Evolutionary conservation across 2,329 filamentous ascomycete species (phyloP).

Genomic region (Colletotrichum phormii): DNA sequence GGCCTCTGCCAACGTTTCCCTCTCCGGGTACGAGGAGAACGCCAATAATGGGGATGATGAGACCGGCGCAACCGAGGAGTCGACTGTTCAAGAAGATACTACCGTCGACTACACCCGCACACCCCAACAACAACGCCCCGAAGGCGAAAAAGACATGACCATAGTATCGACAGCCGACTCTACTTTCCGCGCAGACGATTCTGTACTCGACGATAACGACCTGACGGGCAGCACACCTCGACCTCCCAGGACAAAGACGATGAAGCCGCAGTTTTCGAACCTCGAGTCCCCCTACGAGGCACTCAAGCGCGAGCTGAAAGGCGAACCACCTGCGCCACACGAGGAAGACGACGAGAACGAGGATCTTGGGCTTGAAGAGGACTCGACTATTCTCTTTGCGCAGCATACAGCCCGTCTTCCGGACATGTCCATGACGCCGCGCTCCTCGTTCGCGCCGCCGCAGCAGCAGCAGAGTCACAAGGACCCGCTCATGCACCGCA

Average conservation of each 20-base stretch:
- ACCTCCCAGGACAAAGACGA: constrained; percentile 62
- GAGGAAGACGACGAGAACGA: constrained; percentile 50
- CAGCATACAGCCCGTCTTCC: constrained; percentile 67
- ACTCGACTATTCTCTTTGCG: constrained; percentile 62
- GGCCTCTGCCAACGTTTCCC: constrained; percentile 94
- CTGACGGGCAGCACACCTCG: constrained; percentile 77
- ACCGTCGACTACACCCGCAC: constrained; percentile 51
- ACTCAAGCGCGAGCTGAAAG: constrained; percentile 74
- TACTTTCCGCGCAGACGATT: constrained; percentile 66
- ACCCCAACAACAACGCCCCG: constrained; percentile 42
- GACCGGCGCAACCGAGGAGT: constrained; percentile 61
- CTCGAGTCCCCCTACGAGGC: constrained; percentile 83
- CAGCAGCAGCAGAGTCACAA: constrained; percentile 59
- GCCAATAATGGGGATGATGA: constrained; percentile 75
- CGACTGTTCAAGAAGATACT: constrained; percentile 67
- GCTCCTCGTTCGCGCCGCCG: constrained; percentile 39
- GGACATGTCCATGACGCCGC: constrained; percentile 73
- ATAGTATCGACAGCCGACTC: constrained; percentile 48
- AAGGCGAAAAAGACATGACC: constrained; percentile 52
- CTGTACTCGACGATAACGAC: constrained; percentile 73
- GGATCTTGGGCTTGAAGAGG: constrained; percentile 52
- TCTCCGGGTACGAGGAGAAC: constrained; percentile 92
- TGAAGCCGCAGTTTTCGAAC: constrained; percentile 67
- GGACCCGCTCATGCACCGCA: constrained; percentile 86
- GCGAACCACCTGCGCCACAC: constrained; percentile 46